Conservation (phyloP, 495 filamentous ascomycete genomes). For the Choiromyces venosus region DNA sequence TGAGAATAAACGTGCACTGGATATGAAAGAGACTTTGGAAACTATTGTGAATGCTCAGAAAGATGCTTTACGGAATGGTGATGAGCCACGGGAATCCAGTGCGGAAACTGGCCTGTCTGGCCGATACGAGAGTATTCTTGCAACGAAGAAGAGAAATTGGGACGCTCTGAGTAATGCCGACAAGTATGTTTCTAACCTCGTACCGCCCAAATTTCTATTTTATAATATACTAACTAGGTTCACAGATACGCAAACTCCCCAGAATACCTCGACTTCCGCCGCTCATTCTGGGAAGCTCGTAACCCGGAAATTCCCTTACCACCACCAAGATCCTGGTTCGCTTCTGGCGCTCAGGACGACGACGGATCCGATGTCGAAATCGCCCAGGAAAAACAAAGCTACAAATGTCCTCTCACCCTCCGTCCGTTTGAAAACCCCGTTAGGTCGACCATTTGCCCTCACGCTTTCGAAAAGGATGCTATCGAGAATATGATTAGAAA, state of each 20-base stretch:
- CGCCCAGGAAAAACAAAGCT: constrained; percentile 31
- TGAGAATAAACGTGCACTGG: background rate
- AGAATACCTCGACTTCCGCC: constrained; percentile 34
- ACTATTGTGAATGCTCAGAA: background rate
- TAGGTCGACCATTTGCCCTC: constrained; percentile 31
- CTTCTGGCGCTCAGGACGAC: constrained; percentile 3
- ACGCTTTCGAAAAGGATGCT: constrained; percentile 27
- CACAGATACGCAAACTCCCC: constrained; percentile 17
- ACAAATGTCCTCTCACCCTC: constrained; percentile 36
- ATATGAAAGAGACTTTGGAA: constrained; percentile 9
- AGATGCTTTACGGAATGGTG: constrained; percentile 5
- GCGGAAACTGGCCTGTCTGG: constrained; percentile 14
- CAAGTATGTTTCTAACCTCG: constrained; percentile 14
- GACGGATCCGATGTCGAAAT: constrained; percentile 31
- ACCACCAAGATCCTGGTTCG: constrained; percentile 24
- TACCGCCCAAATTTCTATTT: background rate
- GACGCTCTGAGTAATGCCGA: constrained; percentile 13
- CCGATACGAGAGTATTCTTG: constrained; percentile 5
- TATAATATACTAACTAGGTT: constrained; percentile 3
- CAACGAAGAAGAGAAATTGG: constrained; percentile 1
- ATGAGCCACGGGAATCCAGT: background rate
- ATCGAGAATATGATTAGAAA: constrained; percentile 22
- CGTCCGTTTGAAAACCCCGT: constrained; percentile 25
- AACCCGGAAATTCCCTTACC: constrained; percentile 28
- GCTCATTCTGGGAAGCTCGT: constrained; percentile 31